Base-by-base conservation (phyloP, 768 basidiomycete genomes). In the Agaricus sinodeliciosus region DNA sequence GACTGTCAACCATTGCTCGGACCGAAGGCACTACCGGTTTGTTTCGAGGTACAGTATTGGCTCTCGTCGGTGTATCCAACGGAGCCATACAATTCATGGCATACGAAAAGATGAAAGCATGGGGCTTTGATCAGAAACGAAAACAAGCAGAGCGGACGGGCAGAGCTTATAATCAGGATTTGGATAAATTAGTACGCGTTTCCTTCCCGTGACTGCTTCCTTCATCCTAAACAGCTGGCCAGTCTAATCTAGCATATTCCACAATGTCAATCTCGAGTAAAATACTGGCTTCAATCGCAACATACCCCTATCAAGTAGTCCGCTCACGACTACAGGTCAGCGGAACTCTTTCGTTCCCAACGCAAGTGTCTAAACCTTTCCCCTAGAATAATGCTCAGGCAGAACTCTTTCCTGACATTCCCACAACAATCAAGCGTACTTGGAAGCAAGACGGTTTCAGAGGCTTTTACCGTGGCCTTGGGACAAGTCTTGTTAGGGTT, bases 221-320 rank as follows among this genome's bases (percentile, higher is more conserved):
- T 43, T 31, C 41, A 16, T 43, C 37, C 50, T 48, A 35, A 60
- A 12, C 37, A 48, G 34, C 9, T 25, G 44, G 43, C 0, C 60
- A 97, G 95, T 90, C 91, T 15, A 98, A 98, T 63, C 76, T 82
- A 28, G 77, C 92, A 28, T 98, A 98, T 70, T 90, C 93, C 7
- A 57, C 90, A 36, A 95, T 97, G 81, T 95, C 92, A 0, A 95
- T 90, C 16, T 77, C 80, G 19, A 94, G 93, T 59, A 98, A 98
- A 68, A 70, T 96, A 4, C 77, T 79, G 18, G 92, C 96, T 0
- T 80, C 98, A 39, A 69, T 80, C 4, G 59, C 84, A 18, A 99
- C 96, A 31, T 99, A 99, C 66, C 96, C 96, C 7, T 98, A 98
- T 67, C 96, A 99, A 71, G 96, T 99, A 41, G 77, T 99, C 39